phyloP scores from a whole-genome alignment of 345 rosid genomes.

The Odontarrhena argentea region DNA sequence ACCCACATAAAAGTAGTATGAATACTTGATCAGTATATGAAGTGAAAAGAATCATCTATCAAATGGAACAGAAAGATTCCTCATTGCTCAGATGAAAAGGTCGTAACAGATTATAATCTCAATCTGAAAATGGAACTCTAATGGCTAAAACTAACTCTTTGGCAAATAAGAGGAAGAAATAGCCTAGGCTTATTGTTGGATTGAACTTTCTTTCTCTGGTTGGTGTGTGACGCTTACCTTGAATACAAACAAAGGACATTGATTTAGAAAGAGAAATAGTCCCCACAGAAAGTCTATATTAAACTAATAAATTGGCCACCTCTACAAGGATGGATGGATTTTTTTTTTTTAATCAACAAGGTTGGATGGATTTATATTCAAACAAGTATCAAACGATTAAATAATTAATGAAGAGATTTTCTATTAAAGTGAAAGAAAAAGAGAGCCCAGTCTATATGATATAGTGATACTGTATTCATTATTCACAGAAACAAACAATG shows the following conservation, averaged over 20 bases:
- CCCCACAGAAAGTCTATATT: not conserved
- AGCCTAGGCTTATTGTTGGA: constrained; percentile 8
- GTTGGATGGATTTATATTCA: not conserved
- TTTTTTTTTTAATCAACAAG: not conserved
- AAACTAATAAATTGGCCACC: constrained; percentile 9
- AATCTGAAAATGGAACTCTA: not conserved
- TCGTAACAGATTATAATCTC: not conserved
- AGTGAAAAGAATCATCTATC: not conserved
- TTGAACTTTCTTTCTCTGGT: constrained; percentile 27
- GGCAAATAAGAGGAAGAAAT: not conserved
- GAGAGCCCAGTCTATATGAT: not conserved
- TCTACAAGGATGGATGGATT: constrained; percentile 1
- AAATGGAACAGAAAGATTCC: not conserved
- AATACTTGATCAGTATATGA: constrained; percentile 8
- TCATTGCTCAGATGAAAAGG: constrained; percentile 2
- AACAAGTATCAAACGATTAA: not conserved
- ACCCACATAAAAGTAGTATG: constrained; percentile 11
- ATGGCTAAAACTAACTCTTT: not conserved
- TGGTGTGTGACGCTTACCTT: not conserved
- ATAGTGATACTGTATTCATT: constrained; percentile 7
- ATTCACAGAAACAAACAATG: constrained; percentile 1
- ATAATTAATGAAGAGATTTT: not conserved
- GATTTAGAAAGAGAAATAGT: not conserved
- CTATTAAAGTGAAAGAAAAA: not conserved
- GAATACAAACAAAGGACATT: constrained; percentile 7